Conservation (phyloP, 352 stramenopile species). For the Blastocystis hominis region DNA sequence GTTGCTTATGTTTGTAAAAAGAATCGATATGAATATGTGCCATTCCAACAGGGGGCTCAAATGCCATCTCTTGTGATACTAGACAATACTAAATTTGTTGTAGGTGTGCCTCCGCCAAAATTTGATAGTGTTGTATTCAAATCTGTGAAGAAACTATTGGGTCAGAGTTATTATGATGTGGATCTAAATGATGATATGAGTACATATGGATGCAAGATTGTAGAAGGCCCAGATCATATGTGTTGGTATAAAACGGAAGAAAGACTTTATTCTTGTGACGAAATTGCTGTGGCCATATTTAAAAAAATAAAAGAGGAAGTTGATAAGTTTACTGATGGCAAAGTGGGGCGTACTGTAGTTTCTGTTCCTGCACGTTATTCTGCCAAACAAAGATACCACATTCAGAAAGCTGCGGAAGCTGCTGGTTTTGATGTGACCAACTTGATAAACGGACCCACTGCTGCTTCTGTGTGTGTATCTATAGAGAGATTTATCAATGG, state of each 20-base stretch:
- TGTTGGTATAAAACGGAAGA: slow-evolving; percentile 76
- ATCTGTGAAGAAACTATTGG: slow-evolving; percentile 98
- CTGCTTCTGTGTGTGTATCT: slow-evolving; percentile 61
- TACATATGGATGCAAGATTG: slow-evolving; percentile 88
- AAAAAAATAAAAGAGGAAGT: slow-evolving; percentile 96
- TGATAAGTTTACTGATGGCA: slow-evolving; percentile 88
- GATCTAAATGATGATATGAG: slow-evolving; percentile 94
- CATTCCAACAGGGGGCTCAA: slow-evolving; percentile 90
- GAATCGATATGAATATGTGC: slow-evolving; percentile 86
- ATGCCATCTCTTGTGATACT: slow-evolving; percentile 95
- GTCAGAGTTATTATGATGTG: slow-evolving; percentile 86
- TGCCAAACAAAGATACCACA: slow-evolving; percentile 95
- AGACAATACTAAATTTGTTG: slow-evolving; percentile 84
- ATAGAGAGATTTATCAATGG: slow-evolving; percentile 60
- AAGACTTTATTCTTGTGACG: slow-evolving; percentile 89
- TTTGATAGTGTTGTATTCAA: slow-evolving; percentile 98
- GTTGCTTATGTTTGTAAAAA: slow-evolving; percentile 82
- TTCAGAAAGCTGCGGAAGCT: slow-evolving; percentile 95
- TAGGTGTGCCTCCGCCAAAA: slow-evolving; percentile 96
- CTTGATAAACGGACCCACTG: slow-evolving; percentile 75
- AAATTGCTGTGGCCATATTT: slow-evolving; percentile 96
- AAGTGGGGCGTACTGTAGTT: slow-evolving; percentile 78
- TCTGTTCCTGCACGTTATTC: slow-evolving; percentile 87
- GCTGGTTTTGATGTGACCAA: slow-evolving; percentile 88
- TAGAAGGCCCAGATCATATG: slow-evolving; percentile 77